Percentiles rank a stretch among this genome's conserved stretches.
Conservation (phyloP, 495 filamentous ascomycete genomes). For the Wilcoxina mikolae region DNA sequence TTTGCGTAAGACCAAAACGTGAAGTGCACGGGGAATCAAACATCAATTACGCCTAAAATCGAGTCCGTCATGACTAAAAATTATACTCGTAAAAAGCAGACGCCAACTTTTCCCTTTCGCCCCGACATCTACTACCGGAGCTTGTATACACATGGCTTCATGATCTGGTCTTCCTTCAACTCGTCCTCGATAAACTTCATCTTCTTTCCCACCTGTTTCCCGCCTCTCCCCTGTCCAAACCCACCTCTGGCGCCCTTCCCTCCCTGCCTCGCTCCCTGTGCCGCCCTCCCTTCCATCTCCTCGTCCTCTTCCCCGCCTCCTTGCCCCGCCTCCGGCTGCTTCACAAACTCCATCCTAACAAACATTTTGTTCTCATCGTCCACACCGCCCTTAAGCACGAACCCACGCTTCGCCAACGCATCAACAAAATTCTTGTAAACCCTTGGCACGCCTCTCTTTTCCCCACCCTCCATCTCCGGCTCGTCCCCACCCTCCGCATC, state of each 20-base stretch:
- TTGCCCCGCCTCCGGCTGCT: constrained; percentile 49
- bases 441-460: constrained; percentile 46
- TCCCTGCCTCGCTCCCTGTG: constrained; percentile 39
- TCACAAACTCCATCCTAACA: constrained; percentile 86
- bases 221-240: no score
- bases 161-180: constrained; percentile 42
- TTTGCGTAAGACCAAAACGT: no score
- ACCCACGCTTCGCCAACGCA: constrained; percentile 61
- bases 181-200: constrained; percentile 32
- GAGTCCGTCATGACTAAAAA: no score
- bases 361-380: constrained; percentile 95
- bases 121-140: constrained; percentile 41
- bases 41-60: no score
- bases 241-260: no score
- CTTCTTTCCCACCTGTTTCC: constrained; percentile 33
- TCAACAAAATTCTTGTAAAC: constrained; percentile 82
- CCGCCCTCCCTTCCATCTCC: constrained; percentile 27
- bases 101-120: constrained; percentile 2
- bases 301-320: constrained; percentile 47
- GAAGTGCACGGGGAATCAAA: no score
- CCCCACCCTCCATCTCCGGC: constrained; percentile 38
- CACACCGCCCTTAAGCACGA: constrained; percentile 52
- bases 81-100: no score
- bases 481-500: constrained; percentile 36
- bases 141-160: constrained; percentile 98